Base-by-base conservation (phyloP, 164 flowering plant species). In the Warburgia ugandensis region DNA sequence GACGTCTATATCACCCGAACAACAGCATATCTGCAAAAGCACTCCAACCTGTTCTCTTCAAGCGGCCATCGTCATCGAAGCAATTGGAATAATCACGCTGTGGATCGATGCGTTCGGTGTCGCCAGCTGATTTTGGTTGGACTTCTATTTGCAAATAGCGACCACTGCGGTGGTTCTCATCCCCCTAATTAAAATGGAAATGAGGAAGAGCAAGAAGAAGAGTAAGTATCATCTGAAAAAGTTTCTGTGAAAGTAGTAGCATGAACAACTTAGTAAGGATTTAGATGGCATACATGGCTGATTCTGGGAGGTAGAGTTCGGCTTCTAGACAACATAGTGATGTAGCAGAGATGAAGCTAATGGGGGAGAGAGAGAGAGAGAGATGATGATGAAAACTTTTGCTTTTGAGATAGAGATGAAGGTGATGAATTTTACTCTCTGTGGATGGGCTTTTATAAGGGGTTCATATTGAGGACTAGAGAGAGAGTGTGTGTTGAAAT, bases 1-100 rank as follows among this genome's bases (percentile, higher is more conserved):
- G n/a, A n/a, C n/a, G n/a, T n/a, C n/a, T n/a, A n/a, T n/a, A n/a
- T n/a, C n/a, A n/a, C n/a, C n/a, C n/a, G n/a, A n/a, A n/a, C n/a
- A n/a, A n/a, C n/a, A n/a, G n/a, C n/a, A n/a, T n/a, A n/a, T n/a
- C n/a, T n/a, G n/a, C n/a, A n/a, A n/a, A n/a, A n/a, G n/a, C n/a
- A n/a, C n/a, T n/a, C n/a, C n/a, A n/a, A 77, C 83, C 83, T 42
- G 83, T 70, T 60, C 83, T 65, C 61, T 77, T 77, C 48, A 68
- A 31, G 47, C 79, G 77, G 17, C 82, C 82, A 52, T 77, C 82
- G 38, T 72, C 75, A 27, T 77, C 79, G 21, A 75, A 70, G 56
- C 74, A 67, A 55, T 75, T 73, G 55, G 76, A 54, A 41, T 71
- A 73, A 43, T 50, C 68, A 33, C 71, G 50, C 47, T 70, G 63